phyloP scores from a whole-genome alignment of 495 filamentous ascomycete genomes.

The Astrothelium subdiscretum region DNA sequence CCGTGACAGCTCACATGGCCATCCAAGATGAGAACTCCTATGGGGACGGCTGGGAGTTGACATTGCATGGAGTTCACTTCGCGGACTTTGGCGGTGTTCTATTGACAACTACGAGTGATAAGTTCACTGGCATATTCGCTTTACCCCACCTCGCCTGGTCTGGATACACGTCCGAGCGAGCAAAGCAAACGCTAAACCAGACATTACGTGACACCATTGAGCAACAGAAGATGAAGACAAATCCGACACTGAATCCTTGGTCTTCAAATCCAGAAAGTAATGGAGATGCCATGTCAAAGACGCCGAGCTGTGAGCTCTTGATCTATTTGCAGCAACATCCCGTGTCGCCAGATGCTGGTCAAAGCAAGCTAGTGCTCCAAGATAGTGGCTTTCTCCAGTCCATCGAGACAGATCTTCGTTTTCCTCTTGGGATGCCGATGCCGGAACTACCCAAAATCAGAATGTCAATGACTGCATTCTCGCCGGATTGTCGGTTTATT shows the following conservation, averaged over 20 bases:
- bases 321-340: constrained; percentile 78
- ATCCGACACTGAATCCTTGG: constrained; percentile 40
- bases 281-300: constrained; percentile 43
- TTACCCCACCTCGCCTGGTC: constrained; percentile 72
- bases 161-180: constrained; percentile 50
- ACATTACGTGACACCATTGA: constrained; percentile 57
- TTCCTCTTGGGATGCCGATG: constrained; percentile 69
- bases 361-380: not conserved
- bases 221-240: constrained; percentile 42
- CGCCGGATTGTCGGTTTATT: constrained; percentile 85
- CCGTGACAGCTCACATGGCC: constrained; percentile 49
- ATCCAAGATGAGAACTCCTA: constrained; percentile 56
- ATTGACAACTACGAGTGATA: constrained; percentile 79
- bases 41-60: constrained; percentile 62
- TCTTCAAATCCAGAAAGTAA: constrained; percentile 45
- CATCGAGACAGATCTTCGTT: constrained; percentile 76
- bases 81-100: constrained; percentile 61
- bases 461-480: constrained; percentile 81
- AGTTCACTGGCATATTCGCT: constrained; percentile 79
- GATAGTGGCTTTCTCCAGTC: constrained; percentile 39
- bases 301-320: constrained; percentile 79
- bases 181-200: constrained; percentile 55
- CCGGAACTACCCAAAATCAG: constrained; percentile 54
- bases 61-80: constrained; percentile 74
- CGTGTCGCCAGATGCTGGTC: not conserved